phyloP scores from a whole-genome alignment of 768 basidiomycete species.

The Dacryopinax primogenitus region DNA sequence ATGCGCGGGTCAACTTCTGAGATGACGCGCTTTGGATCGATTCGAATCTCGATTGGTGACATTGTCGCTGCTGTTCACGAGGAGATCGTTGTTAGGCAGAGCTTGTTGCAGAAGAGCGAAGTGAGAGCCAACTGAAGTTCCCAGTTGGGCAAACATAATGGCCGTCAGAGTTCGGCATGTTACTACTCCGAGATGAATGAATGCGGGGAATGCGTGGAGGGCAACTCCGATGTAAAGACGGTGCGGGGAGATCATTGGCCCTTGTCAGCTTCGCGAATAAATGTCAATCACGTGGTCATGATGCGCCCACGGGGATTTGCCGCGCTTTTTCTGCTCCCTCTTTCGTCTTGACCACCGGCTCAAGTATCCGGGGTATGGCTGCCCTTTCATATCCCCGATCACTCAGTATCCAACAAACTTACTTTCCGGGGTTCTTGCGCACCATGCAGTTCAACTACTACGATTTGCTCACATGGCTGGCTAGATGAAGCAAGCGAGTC shows the following conservation, averaged over 20 bases:
- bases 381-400: neutral
- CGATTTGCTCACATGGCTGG: neutral
- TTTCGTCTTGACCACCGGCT: too few species aligned
- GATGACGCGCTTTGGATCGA: conserved; percentile 34
- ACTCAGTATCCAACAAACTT: neutral
- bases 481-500: neutral
- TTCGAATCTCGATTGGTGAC: conserved; percentile 24
- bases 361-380: neutral
- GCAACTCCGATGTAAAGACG: too few species aligned
- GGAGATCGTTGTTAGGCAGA: neutral
- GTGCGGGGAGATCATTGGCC: too few species aligned
- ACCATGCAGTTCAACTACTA: neutral
- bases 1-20: conserved; percentile 38
- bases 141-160: neutral
- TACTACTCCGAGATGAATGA: too few species aligned
- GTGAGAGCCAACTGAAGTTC: neutral
- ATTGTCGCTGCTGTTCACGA: neutral
- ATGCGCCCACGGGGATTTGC: too few species aligned
- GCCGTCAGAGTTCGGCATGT: too few species aligned
- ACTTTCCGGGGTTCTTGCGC: neutral
- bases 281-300: too few species aligned
- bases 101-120: neutral
- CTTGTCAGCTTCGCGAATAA: too few species aligned
- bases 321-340: too few species aligned
- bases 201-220: too few species aligned